Evolutionary conservation across 2,329 filamentous ascomycete genomes (phyloP), one percentile per base, ranked within the genome.

Genomic region (Beauveria pseudobassiana): DNA sequence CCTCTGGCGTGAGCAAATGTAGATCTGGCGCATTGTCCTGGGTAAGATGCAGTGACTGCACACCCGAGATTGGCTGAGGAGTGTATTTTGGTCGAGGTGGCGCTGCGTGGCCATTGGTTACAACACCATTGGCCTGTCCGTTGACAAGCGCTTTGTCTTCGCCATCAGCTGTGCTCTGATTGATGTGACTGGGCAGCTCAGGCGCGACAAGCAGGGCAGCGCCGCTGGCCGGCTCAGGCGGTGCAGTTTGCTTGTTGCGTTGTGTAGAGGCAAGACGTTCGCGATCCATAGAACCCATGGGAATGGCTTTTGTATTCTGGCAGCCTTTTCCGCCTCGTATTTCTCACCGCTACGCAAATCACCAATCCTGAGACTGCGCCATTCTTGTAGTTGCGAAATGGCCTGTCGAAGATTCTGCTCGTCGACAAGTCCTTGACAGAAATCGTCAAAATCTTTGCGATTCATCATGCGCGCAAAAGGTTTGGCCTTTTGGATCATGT

Each of bases 401-500:
- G 95, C 95, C 70, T 96, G 87, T 2, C 95, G 87, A 20, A 99
- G 79, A 67, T 96, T 96, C 65, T 95, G 85, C 74, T 99, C 95
- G 69, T 96, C 93, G 52, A 96, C 84, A 0, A 99, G 78, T 1
- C 92, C 93, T 64, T 91, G 87, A 67, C 88, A 90, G 67, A 98
- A 87, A 12, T 87, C 85, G 65, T 96, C 89, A 69, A 96, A 98
- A 73, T 99, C 95, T 52, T 88, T 82, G 68, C 89, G 88, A 69
- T 93, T 96, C 93, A 98, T 97, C 85, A 98, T 96, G 48, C 93
- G 86, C 3, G 92, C 93, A 69, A 97, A 97, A 0, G 95, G 95
- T 69, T 99, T 99, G 5, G 92, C 89, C 72, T 96, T 96, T 76
- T 93, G 93, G 18, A 96, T 75, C 16, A 98, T 76, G 59, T 98